Evolutionary conservation across 1,284 basidiomycete species (phyloP).

Genomic region (Agroathelia rolfsii): DNA sequence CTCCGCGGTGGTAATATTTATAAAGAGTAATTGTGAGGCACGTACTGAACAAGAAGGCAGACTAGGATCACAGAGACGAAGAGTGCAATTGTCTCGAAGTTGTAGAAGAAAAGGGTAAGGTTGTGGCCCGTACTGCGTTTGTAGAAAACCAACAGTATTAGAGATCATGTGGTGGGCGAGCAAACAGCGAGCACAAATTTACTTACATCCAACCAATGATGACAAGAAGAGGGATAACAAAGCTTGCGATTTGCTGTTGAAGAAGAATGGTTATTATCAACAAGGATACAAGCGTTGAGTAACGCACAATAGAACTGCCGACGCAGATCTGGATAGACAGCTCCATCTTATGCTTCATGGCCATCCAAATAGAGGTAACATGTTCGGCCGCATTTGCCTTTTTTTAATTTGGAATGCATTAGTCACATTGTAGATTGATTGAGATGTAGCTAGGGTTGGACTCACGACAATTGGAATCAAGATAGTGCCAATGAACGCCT

Average conservation of each 20-base stretch:
- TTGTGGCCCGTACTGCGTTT: conserved; percentile 63
- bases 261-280: too few species aligned
- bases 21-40: too few species aligned
- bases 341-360: conserved; percentile 81
- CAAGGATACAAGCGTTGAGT: conserved; percentile 1
- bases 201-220: conserved; percentile 75
- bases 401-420: not conserved
- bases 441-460: conserved; percentile 12
- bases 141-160: too few species aligned
- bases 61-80: conserved; percentile 82
- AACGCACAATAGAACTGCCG: conserved; percentile 76
- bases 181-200: too few species aligned
- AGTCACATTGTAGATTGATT: conserved; percentile 1
- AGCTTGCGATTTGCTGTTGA: conserved; percentile 83
- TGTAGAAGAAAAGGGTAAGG: conserved; percentile 76
- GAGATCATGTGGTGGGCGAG: too few species aligned
- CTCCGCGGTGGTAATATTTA: too few species aligned
- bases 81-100: conserved; percentile 76
- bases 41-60: conserved; percentile 68
- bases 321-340: conserved; percentile 84
- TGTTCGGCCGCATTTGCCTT: conserved; percentile 75
- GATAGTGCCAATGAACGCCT: conserved; percentile 72
- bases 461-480: conserved; percentile 64
- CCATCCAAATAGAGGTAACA: conserved; percentile 85
- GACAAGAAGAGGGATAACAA: conserved; percentile 79